A percentile compares a stretch with the other conserved stretches of the same genome.
Evolutionary conservation across 371 early-diverging fungal genomes (phyloP).

Genomic region (Cokeromyces recurvatus): DNA sequence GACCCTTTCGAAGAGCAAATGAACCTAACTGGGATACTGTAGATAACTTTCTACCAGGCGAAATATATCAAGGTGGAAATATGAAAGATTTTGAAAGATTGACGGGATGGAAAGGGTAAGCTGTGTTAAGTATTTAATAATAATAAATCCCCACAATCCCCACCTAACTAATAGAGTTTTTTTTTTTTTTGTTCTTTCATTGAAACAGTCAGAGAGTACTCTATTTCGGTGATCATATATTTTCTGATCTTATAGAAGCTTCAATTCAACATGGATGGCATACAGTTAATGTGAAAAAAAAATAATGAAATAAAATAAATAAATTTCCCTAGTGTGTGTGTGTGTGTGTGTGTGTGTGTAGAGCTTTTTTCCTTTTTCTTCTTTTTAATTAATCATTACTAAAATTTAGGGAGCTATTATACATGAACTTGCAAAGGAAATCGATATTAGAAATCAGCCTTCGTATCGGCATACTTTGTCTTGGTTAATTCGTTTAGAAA

Average conservation of each 20-base stretch:
- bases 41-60: conserved; percentile 47
- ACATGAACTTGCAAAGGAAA: conserved; percentile 55
- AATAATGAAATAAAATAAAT: background rate
- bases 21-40: conserved; percentile 54
- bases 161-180: no score
- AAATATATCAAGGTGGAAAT: conserved; percentile 64
- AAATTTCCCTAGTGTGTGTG: no score
- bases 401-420: conserved; percentile 62
- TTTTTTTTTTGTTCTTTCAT: no score
- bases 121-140: background rate
- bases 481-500: conserved; percentile 53
- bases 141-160: background rate
- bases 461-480: conserved; percentile 49
- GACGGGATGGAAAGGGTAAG: conserved; percentile 52
- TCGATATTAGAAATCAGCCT: conserved; percentile 46
- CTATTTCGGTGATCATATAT: conserved; percentile 69
- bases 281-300: conserved; percentile 28
- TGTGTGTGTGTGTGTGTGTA: no score
- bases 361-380: no score
- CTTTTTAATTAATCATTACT: no score
- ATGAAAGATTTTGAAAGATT: conserved; percentile 49
- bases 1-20: conserved; percentile 51
- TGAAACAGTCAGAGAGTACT: conserved; percentile 48
- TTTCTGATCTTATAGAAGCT: conserved; percentile 63
- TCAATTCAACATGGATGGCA: conserved; percentile 65